These are phyloP conservation scores for Margaritispora aquatica DNA, from an alignment of 495 filamentous ascomycete genomes.

Conservation along the genomic window DNA sequence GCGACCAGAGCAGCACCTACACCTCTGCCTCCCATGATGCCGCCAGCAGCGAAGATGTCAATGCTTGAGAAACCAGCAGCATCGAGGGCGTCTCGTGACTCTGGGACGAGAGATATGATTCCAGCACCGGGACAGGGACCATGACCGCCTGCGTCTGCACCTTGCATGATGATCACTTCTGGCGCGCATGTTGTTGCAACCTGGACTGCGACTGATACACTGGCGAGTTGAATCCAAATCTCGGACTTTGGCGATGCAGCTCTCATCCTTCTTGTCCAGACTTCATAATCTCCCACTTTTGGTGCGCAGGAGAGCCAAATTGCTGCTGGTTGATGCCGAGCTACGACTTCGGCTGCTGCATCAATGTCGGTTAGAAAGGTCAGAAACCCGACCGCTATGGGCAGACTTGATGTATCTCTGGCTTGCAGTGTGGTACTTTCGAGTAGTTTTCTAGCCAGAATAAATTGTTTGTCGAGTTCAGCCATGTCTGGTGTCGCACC, in stretches of 20 bases:
- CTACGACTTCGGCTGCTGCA: conserved; percentile 32
- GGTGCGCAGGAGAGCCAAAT: conserved; percentile 66
- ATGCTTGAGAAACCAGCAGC: conserved; percentile 26
- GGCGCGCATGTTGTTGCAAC: conserved; percentile 36
- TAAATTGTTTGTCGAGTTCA: conserved; percentile 11
- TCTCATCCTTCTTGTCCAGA: conserved; percentile 49
- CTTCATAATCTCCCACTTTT: conserved; percentile 38
- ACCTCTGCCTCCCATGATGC: conserved; percentile 54
- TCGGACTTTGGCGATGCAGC: conserved; percentile 37
- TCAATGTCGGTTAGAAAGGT: conserved; percentile 38
- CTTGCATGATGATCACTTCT: conserved; percentile 69
- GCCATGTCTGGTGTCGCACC: conserved; percentile 28
- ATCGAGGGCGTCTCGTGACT: conserved; percentile 44
- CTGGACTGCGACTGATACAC: conserved; percentile 46
- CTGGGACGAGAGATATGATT: conserved; percentile 22
- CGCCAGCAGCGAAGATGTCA: conserved; percentile 57
- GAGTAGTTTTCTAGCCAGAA: background rate
- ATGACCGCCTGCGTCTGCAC: conserved; percentile 66
- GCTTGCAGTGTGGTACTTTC: conserved; percentile 8
- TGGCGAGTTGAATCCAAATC: conserved; percentile 66
- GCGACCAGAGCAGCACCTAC: conserved; percentile 50
- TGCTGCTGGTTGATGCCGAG: conserved; percentile 49
- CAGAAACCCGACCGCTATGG: conserved; percentile 59
- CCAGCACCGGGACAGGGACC: conserved; percentile 45
- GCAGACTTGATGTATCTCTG: conserved; percentile 29